Evolutionary conservation across 257 asterid genomes (phyloP), one percentile per base, ranked within the genome.

Genomic region (Ajuga chamaepitys): DNA sequence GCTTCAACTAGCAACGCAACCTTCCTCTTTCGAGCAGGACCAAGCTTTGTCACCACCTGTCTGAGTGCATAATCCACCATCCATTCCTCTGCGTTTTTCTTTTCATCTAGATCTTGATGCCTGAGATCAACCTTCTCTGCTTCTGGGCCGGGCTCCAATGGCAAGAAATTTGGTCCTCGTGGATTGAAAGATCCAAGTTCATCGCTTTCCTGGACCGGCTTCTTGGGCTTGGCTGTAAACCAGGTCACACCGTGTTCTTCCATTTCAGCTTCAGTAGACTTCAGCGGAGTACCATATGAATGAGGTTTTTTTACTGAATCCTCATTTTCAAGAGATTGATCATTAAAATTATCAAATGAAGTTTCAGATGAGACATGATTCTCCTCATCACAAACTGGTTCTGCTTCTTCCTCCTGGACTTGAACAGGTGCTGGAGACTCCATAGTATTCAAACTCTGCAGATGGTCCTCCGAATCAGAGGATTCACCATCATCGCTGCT

Each of bases 41-140:
- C 87, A 8, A 92, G 97, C 42, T 85, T 92, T 3, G 77, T 82
- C 38, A 87, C 89, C 7, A 81, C 85, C 74, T 79, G 85, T 50
- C 92, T 88, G 30, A 92, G 92, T 38, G 95, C 97, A 44, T 79
- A 78, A 68, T 92, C 98, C 0, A 92, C 75, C 97, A 89, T 89
- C 96, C 95, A 92, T 61, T 92, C 98, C 76, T 92, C 96, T 2
- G 95, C 48, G 25, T 81, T 84, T 70, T 67, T 85, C 77, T 78
- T 74, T 7, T 81, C 98, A 48, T 87, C 94, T 51, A 92, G 63
- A 71, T 66, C 86, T 51, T 85, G 97, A 75, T 87, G 96, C 84
- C 60, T 82, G 7, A 92, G 96, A 74, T 84, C 95, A 62, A 92
- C 89, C 74, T 80, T 87, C 78, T 92, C 94, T 4, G 85, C 75